These are phyloP conservation scores for Coprinellus micaceus DNA, from an alignment of 768 basidiomycete species.

Conservation along the genomic window DNA sequence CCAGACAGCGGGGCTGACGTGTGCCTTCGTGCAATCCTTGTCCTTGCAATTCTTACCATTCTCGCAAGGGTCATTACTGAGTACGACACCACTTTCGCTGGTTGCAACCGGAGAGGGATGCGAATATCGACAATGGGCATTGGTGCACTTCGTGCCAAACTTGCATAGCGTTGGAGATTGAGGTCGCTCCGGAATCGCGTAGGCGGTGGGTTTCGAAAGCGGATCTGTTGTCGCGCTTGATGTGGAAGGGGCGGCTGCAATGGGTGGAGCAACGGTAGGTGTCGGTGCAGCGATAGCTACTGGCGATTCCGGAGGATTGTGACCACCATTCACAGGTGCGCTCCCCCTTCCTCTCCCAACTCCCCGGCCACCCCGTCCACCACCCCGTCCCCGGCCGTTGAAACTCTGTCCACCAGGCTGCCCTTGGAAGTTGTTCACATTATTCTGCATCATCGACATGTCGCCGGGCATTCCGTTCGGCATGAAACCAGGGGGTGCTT, in stretches of 20 bases:
- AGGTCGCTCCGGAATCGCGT: conserved; percentile 69
- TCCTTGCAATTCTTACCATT: conserved; percentile 87
- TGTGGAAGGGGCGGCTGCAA: conserved; percentile 19
- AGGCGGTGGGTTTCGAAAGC: conserved; percentile 37
- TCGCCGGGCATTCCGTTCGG: conserved; percentile 51
- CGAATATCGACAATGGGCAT: conserved; percentile 83
- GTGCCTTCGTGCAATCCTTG: conserved; percentile 88
- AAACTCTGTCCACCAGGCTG: conserved; percentile 36
- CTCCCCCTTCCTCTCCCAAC: conserved; percentile 22
- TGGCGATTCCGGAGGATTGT: conserved; percentile 12
- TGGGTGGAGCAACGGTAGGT: conserved; percentile 17
- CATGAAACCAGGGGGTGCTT: conserved; percentile 23
- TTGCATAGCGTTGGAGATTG: conserved; percentile 92
- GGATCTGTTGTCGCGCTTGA: conserved; percentile 23
- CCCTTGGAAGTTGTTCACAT: conserved; percentile 36
- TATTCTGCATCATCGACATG: conserved; percentile 46
- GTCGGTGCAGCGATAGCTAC: conserved; percentile 23
- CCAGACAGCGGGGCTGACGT: conserved; percentile 83
- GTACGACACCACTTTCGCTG: conserved; percentile 87
- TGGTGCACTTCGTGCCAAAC: conserved; percentile 87
- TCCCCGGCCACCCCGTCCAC: conserved; percentile 49
- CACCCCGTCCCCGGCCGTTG: conserved; percentile 42
- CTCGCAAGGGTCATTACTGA: conserved; percentile 92
- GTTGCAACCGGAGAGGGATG: conserved; percentile 98
- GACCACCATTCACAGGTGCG: conserved; percentile 5